Base-by-base conservation (phyloP, 148 eudicot species). In the Rhododendron kiyosumense region DNA sequence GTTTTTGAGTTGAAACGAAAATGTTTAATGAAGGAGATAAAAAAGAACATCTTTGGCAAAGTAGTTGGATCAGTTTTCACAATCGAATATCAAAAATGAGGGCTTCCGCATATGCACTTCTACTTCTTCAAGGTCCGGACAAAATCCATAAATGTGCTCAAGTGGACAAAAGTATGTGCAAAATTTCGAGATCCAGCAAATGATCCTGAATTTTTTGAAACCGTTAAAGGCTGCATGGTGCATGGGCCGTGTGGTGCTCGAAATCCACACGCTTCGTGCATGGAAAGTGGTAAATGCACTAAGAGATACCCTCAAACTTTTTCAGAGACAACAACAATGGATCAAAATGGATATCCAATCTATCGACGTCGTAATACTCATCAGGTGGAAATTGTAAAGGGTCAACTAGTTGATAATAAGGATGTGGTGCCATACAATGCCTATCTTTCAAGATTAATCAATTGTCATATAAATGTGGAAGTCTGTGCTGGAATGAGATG, bases 221-320 rank as follows among this genome's bases (percentile, higher is more conserved):
- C 81, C 24, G 18, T 43, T 49, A 77, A 43, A 15, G 7, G 51
- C 38, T 77, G 81, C 43, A 77, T 77, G 81, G 28, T 77, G 15
- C 81, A 77, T 77, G 81, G 81, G 15, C 81, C 81, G 6, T 77
- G 81, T 77, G 81, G 51, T 41, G 4, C 78, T 30, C 41, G 20
- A 34, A 74, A 74, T 74, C 43, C 78, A 0, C 43, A 32, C 32
- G 46, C 45, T 13, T 7, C 78, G 15, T 32, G 78, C 14, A 34
- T 74, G 78, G 45, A 74, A 74, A 74, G 2, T 36, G 78, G 78
- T 12, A 74, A 34, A 13, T 74, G 78, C 45, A 74, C 22, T 2
- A 34, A 34, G 36, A 34, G 36, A 34, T 34, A 34, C 36, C 36
- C 36, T 34, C 36, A 2, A 34, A 34, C 73, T 1, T 74, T 32